Evolutionary conservation across 352 stramenopile species (phyloP), one percentile per base, ranked within the genome.

Genomic region (Lagenidium giganteum): DNA sequence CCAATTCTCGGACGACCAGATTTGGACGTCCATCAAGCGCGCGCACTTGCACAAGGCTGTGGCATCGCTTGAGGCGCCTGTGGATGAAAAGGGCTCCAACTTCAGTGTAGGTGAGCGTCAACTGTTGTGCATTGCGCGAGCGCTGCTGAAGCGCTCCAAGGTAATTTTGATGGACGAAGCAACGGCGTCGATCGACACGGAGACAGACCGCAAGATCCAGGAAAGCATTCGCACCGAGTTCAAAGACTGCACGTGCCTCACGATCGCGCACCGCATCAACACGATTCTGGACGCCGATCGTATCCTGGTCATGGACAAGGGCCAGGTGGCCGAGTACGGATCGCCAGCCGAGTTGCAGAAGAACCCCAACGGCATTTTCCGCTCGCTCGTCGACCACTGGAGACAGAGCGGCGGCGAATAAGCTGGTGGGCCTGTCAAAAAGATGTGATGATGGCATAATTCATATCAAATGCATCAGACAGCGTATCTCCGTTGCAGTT

Each of bases 151-250:
- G n/a, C 83, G 91, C 17, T 74, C 83, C 3, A 88, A 90, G 28
- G 67, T 99, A 25, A 80, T 99, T 26, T 59, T 99, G 3, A 97
- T 99, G 79, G 97, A 99, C 51, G 97, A 99, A 64, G 96, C 96
- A 3, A 99, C 96, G 8, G 87, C 87, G 12, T 93, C 82, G 8
- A 94, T 96, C 33, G 88, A 96, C 47, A 74, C 61, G 8, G 79
- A 90, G 43, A 95, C 80, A 3, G 93, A 98, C 64, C 64, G 73
- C 35, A 89, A 92, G 47, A 96, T 97, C 45, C 83, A 95, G 60
- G 63, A 39, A 71, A 92, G 47, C 42, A 63, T 63, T 33, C 54
- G 42, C 27, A 8, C 57, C 24, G 54, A 63, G 47, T 69, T 69
- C 38, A 61, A 80, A 20, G 62, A 88, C 24, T 97, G 75, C 51